These are phyloP conservation scores for Rhazya stricta DNA, from an alignment of 257 asterid species.

Conservation along the genomic window DNA sequence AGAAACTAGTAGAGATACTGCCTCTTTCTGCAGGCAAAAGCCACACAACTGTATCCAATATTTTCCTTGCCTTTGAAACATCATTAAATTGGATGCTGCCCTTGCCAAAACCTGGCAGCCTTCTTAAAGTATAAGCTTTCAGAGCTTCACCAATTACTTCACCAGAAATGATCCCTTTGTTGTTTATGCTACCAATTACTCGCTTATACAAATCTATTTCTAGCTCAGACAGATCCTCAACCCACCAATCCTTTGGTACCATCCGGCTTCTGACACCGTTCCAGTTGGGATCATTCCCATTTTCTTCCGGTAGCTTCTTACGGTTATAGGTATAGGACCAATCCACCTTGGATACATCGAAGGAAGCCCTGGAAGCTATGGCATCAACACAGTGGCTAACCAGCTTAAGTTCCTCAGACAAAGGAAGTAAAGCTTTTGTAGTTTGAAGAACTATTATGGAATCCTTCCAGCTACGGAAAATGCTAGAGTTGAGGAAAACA, in stretches of 20 bases:
- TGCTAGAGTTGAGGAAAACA: conserved; percentile 74
- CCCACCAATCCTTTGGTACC: conserved; percentile 97
- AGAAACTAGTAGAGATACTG: conserved; percentile 68
- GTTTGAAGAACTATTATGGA: conserved; percentile 85
- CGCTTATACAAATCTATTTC: conserved; percentile 71
- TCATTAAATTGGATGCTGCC: conserved; percentile 47
- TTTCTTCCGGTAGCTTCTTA: conserved; percentile 68
- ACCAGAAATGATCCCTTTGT: conserved; percentile 41
- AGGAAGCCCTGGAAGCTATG: conserved; percentile 68
- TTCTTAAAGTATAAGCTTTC: conserved; percentile 71
- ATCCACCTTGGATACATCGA: conserved; percentile 71
- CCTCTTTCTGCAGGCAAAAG: conserved; percentile 81
- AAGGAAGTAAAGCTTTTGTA: conserved; percentile 42
- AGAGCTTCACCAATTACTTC: conserved; percentile 88
- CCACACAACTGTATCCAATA: conserved; percentile 63
- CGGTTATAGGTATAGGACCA: conserved; percentile 88
- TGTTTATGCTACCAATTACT: conserved; percentile 47
- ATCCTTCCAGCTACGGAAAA: conserved; percentile 94
- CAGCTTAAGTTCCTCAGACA: conserved; percentile 74
- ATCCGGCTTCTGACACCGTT: conserved; percentile 51
- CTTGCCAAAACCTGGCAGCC: conserved; percentile 64
- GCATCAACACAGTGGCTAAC: conserved; percentile 70
- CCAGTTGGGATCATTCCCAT: conserved; percentile 54
- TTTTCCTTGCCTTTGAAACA: conserved; percentile 39
- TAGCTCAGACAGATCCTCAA: conserved; percentile 79